phyloP scores from a whole-genome alignment of 2,329 filamentous ascomycete genomes.

The Fusarium pininemorale region DNA sequence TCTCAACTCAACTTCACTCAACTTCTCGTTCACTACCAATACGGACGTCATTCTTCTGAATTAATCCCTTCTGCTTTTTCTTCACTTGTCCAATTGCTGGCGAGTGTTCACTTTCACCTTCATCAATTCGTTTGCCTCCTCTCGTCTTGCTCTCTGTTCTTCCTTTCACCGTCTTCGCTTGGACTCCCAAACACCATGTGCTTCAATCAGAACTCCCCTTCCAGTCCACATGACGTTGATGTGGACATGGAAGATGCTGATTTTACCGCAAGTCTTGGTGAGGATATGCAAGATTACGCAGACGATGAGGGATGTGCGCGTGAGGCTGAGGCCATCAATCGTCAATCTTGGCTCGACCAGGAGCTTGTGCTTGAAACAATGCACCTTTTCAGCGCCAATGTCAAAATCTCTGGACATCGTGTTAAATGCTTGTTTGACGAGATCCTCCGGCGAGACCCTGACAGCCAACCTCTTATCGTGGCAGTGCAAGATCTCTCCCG shows the following conservation, averaged over 20 bases:
- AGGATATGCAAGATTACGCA: background rate
- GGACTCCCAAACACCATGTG: background rate
- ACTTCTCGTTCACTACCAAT: background rate
- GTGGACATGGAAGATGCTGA: background rate
- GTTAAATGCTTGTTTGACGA: background rate
- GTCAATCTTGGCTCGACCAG: background rate
- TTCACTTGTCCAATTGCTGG: background rate
- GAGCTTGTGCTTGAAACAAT: background rate
- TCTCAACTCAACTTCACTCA: no score
- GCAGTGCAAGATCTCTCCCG: background rate
- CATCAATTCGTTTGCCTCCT: background rate
- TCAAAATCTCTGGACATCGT: background rate
- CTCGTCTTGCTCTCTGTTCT: background rate
- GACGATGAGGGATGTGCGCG: background rate
- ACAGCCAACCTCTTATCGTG: background rate
- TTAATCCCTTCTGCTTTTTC: fast-evolving
- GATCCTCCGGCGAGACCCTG: background rate
- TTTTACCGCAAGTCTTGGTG: background rate
- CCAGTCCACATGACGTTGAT: background rate
- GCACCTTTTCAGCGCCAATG: background rate
- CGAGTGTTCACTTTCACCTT: background rate
- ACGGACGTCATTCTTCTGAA: background rate
- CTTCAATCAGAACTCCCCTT: background rate
- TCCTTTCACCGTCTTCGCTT: background rate
- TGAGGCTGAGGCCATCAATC: background rate